Evolutionary conservation across 345 rosid genomes (phyloP).

Genomic region (Corchorus olitorius): DNA sequence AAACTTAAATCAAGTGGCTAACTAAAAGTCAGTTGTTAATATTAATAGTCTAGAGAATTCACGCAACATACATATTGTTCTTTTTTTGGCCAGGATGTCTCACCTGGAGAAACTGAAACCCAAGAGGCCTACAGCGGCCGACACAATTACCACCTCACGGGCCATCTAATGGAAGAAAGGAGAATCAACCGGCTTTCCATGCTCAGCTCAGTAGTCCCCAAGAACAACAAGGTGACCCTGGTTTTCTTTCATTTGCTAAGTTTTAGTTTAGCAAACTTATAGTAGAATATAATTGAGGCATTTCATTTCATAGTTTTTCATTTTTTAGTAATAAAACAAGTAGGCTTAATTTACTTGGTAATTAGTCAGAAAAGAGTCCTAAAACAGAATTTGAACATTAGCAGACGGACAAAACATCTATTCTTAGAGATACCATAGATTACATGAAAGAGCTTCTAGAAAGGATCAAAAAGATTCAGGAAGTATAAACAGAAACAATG

Average conservation of each 20-base stretch:
- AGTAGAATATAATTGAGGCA: background rate
- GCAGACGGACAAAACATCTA: conserved; percentile 50
- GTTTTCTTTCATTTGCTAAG: conserved; percentile 20
- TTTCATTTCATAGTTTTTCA: conserved; percentile 18
- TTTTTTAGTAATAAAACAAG: too few species aligned
- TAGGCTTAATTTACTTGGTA: too few species aligned
- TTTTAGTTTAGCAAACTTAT: too few species aligned
- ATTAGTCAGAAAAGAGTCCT: background rate
- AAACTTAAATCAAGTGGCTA: too few species aligned
- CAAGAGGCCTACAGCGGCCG: too few species aligned
- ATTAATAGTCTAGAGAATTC: too few species aligned
- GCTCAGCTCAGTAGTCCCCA: conserved; percentile 88
- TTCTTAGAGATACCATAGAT: conserved; percentile 50
- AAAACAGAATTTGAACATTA: background rate
- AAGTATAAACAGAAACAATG: conserved; percentile 42
- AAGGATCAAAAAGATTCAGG: conserved; percentile 58
- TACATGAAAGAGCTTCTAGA: conserved; percentile 18
- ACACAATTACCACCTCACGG: too few species aligned
- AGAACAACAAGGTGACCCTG: conserved; percentile 75
- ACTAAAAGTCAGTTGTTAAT: too few species aligned
- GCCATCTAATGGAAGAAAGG: conserved; percentile 71
- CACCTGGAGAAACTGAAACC: too few species aligned
- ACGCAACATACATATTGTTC: too few species aligned
- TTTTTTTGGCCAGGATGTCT: too few species aligned
- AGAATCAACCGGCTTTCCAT: conserved; percentile 76